phyloP scores from a whole-genome alignment of 2,329 filamentous ascomycete genomes.

The Colletotrichum spaethianum region DNA sequence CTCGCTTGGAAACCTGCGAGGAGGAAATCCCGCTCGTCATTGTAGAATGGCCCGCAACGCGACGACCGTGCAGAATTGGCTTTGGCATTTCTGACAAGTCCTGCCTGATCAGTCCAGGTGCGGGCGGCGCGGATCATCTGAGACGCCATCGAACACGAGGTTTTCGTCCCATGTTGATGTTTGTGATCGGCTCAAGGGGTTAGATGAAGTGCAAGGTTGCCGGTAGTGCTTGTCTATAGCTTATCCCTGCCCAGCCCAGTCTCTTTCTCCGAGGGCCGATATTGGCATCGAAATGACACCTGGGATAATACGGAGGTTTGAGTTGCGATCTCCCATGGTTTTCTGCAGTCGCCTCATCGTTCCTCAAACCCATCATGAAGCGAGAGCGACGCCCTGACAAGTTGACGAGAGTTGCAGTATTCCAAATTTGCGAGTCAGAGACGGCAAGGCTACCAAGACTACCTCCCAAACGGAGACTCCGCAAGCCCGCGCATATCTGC shows the following conservation, averaged over 20 bases:
- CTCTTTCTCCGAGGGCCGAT: background rate
- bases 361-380: background rate
- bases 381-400: background rate
- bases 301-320: background rate
- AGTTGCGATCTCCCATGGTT: background rate
- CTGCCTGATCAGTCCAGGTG: slow-evolving; percentile 16
- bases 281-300: background rate
- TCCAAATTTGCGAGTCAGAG: background rate
- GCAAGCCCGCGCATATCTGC: background rate
- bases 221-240: background rate
- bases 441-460: slow-evolving; percentile 22
- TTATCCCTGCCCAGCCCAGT: background rate
- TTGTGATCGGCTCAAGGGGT: slow-evolving; percentile 22
- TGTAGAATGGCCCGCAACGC: background rate
- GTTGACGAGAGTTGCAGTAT: slow-evolving; percentile 6
- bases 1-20: slow-evolving; percentile 3
- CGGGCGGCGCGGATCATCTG: slow-evolving; percentile 28
- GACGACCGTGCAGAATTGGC: slow-evolving; percentile 5
- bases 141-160: slow-evolving; percentile 25
- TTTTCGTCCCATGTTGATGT: slow-evolving; percentile 21
- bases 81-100: background rate
- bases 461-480: background rate
- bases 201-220: background rate
- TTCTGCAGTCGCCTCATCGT: background rate
- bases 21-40: background rate